phyloP scores from a whole-genome alignment of 2,329 filamentous ascomycete species.

The Dothideomycetes sp. region DNA sequence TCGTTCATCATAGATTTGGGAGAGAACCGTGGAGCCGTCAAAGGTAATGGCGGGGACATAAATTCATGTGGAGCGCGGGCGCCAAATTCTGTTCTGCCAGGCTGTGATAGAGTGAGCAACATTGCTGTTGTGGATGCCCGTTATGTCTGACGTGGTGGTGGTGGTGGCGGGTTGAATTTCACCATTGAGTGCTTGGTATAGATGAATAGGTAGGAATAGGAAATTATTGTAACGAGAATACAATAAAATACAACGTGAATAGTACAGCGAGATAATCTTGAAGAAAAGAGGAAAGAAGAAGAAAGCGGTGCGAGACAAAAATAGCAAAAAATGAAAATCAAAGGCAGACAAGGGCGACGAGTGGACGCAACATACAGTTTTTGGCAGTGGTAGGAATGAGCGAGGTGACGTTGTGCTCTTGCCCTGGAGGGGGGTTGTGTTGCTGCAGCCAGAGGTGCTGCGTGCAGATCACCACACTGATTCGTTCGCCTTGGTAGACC shows the following conservation, averaged over 20 bases:
- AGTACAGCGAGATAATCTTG: too few species aligned
- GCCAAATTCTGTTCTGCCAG: slow-evolving; percentile 39
- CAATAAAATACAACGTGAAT: too few species aligned
- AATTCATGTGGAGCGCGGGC: slow-evolving; percentile 41
- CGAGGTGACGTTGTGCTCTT: slow-evolving; percentile 11
- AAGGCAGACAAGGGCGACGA: slow-evolving; percentile 1
- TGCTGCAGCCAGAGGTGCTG: too few species aligned
- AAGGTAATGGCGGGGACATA: slow-evolving; percentile 31
- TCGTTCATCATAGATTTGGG: slow-evolving; percentile 32
- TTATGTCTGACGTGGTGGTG: too few species aligned
- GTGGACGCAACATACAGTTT: slow-evolving; percentile 11
- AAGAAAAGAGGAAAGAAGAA: slow-evolving; percentile 1
- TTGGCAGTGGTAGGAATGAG: slow-evolving; percentile 4
- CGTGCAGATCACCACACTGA: slow-evolving; percentile 12
- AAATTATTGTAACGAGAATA: too few species aligned
- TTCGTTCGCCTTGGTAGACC: slow-evolving; percentile 14
- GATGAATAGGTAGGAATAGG: too few species aligned
- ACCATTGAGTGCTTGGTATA: too few species aligned
- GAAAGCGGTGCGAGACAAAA: slow-evolving; percentile 1
- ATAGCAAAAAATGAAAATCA: slow-evolving; percentile 5
- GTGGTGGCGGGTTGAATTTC: too few species aligned
- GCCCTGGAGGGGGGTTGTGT: slow-evolving; percentile 12
- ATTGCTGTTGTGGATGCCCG: slow-evolving; percentile 29
- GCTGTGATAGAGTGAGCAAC: slow-evolving; percentile 44
- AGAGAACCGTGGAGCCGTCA: slow-evolving; percentile 31